A percentile compares a stretch with the other conserved stretches of the same genome.
Conservation (phyloP, 2,329 filamentous ascomycete genomes). For the Dryadomyces quercus-mongolicae region DNA sequence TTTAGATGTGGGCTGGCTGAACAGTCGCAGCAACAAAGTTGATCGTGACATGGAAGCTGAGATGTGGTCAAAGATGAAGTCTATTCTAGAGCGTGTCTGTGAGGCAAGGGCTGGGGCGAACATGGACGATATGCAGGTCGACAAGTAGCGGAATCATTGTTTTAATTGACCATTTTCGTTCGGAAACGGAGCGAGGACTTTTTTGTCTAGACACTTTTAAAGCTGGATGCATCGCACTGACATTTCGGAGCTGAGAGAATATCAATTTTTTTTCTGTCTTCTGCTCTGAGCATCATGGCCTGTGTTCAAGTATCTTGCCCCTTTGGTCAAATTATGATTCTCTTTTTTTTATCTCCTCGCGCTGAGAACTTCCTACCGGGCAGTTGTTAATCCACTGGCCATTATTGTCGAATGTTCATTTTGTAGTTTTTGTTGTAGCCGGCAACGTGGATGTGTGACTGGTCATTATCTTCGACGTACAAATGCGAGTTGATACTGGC, state of each 20-base stretch:
- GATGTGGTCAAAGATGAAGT: constrained; percentile 53
- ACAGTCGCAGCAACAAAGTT: constrained; percentile 71
- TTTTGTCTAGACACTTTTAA: too few species aligned
- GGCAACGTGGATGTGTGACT: not conserved
- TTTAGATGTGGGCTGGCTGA: constrained; percentile 81
- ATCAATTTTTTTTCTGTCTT: too few species aligned
- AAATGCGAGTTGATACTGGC: not conserved
- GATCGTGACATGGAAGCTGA: constrained; percentile 76
- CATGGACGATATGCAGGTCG: not conserved
- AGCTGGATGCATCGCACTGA: too few species aligned
- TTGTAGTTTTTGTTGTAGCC: not conserved
- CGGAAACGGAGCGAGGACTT: too few species aligned
- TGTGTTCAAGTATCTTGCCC: not conserved
- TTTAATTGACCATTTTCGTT: not conserved
- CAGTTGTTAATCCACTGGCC: not conserved
- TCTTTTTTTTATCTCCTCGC: not conserved
- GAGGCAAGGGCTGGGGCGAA: not conserved
- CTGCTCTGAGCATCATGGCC: too few species aligned
- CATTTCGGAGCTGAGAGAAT: too few species aligned
- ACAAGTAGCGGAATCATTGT: not conserved
- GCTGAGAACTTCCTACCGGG: not conserved
- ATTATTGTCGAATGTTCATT: not conserved
- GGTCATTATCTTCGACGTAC: not conserved
- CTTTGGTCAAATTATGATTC: too few species aligned
- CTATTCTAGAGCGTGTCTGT: constrained; percentile 35